phyloP scores from a whole-genome alignment of 495 filamentous ascomycete species.

The Aspergillus ostianus region DNA sequence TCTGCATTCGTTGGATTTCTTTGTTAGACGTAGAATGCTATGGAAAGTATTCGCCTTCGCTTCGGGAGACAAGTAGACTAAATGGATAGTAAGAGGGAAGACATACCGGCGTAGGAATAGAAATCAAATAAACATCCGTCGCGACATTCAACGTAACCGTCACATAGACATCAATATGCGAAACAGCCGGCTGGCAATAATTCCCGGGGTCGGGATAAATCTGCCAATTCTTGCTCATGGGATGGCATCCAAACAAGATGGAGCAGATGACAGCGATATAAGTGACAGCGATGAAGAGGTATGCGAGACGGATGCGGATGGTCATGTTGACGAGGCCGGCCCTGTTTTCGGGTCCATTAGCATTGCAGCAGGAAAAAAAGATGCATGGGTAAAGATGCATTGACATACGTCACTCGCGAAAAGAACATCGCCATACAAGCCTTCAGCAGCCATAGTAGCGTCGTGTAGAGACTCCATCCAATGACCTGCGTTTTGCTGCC shows the following conservation, averaged over 20 bases:
- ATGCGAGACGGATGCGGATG: conserved; percentile 52
- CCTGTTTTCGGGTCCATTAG: conserved; percentile 15
- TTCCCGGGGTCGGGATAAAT: conserved; percentile 57
- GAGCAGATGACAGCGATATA: conserved; percentile 54
- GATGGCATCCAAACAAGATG: conserved; percentile 53
- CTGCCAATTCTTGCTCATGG: conserved; percentile 57
- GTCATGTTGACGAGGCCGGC: conserved; percentile 48
- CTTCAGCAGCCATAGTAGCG: conserved; percentile 59
- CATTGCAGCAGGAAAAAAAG: too few species aligned
- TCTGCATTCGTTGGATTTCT: conserved; percentile 28
- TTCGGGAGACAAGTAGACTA: conserved; percentile 3
- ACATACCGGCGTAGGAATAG: conserved; percentile 52
- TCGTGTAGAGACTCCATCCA: conserved; percentile 58
- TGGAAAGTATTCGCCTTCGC: not conserved
- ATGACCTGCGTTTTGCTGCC: conserved; percentile 58
- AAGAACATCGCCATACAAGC: conserved; percentile 59
- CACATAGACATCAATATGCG: conserved; percentile 46
- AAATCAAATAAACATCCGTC: conserved; percentile 56
- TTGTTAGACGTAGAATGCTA: not conserved
- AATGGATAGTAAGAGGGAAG: not conserved
- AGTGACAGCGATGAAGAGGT: conserved; percentile 47
- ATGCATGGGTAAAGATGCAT: too few species aligned
- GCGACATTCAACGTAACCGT: conserved; percentile 51
- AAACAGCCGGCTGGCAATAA: conserved; percentile 47
- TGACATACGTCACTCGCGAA: conserved; percentile 55